Evolutionary conservation across 2,329 filamentous ascomycete species (phyloP), one percentile per base, ranked within the genome.

Genomic region (Talaromyces rugulosus): DNA sequence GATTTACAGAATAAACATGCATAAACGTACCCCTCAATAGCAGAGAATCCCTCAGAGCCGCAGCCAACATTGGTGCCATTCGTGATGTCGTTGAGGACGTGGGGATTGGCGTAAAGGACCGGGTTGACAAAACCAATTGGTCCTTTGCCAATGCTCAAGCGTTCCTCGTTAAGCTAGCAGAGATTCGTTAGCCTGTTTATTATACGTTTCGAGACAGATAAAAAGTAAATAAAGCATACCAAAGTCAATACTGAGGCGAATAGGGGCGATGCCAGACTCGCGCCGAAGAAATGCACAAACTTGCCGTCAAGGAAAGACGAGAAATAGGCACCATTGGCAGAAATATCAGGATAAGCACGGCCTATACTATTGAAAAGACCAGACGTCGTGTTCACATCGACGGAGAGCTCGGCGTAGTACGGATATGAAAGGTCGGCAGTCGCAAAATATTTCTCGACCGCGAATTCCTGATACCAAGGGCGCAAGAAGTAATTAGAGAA

Each of bases 301-400:
- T 54, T 34, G 2, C 66, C 67, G 47, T 65, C 58, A 12, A 59
- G 57, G 36, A 66, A 70, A 4, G 66, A 70, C 9, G 63, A 65
- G 60, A 72, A 70, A 23, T 70, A 67, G 59, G 74, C 78, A 14
- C 76, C 81, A 42, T 75, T 75, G 0, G 81, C 81, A 0, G 80
- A 71, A 9, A 84, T 77, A 62, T 83, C 81, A 0, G 82, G 82
- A 57, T 81, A 82, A 0, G 74, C 81, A 30, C 82, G 75, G 0
- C 82, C 82, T 23, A 74, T 71, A 14, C 71, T 72, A 57, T 82
- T 81, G 64, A 75, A 83, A 3, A 78, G 63, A 0, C 78, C 78
- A 1, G 67, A 71, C 42, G 76, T 75, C 8, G 68, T 75, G 42
- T 75, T 74, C 30, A 73, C 57, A 47, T 74, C 67, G 42, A 71